Evolutionary conservation across 148 eudicot genomes (phyloP), one percentile per base, ranked within the genome.

Genomic region (Rheum nobile): DNA sequence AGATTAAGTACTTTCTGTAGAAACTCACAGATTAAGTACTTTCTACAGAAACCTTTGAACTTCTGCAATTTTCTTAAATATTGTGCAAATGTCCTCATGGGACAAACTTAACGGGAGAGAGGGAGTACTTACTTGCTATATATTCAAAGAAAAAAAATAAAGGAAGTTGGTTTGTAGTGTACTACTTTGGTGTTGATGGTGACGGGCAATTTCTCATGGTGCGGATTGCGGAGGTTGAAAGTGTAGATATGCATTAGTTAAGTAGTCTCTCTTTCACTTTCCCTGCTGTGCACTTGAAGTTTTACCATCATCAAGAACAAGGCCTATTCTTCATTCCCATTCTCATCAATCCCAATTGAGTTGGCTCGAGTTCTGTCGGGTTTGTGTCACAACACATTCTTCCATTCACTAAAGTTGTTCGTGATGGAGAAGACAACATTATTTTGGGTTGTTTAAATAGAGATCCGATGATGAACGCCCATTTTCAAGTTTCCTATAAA

Each of bases 131-230:
- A n/a, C n/a, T n/a, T n/a, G n/a, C n/a, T n/a, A n/a, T n/a, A n/a
- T n/a, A n/a, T n/a, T n/a, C n/a, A 19, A 3, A 50, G 55, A 50
- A 26, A 28, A 57, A 5, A 57, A 57, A 57, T 57, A 57, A 57
- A 57, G 67, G 5, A 65, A 65, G 22, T 65, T 65, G 24, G 9
- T 59, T 59, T 59, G 67, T 17, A 32, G 70, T 65, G n/a, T n/a
- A n/a, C 70, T 65, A 34, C 70, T 65, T 65, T 65, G 70, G 70
- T 65, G 70, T 65, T 65, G 70, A 63, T 32, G 21, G 69, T 16
- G 69, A 63, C 32, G 39, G 69, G 32, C 69, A 63, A 63, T 63
- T n/a, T n/a, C n/a, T n/a, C n/a, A n/a, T n/a, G n/a, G n/a, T n/a
- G n/a, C n/a, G n/a, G n/a, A n/a, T n/a, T 63, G 3, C 17, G 39